Base-by-base conservation (phyloP, 768 basidiomycete species). In the Boletus fagicola region DNA sequence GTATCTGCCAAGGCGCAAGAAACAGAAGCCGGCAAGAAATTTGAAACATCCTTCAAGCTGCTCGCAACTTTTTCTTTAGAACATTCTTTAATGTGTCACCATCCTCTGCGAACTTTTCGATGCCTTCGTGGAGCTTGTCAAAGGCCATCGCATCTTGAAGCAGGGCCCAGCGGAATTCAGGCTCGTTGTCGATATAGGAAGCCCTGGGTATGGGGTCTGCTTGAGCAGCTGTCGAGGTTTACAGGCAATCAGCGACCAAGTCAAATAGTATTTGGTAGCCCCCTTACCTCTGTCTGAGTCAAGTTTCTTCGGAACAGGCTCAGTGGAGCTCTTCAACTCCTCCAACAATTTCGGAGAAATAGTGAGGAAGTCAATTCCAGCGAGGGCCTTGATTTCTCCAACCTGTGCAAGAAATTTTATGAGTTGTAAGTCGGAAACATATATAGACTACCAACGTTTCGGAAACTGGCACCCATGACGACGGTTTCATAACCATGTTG, bases 381-480 rank as follows among this genome's bases (percentile, higher is more conserved):
- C 93, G 42, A 98, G 86, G 5, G 88, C 83, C 74, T 86, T 92
- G 78, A 98, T 96, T 78, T 98, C 96, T 67, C 90, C 90, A 49
- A 77, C 75, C 91, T 92, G 48, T n/a, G 6, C 2, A 39, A 18
- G 9, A 5, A 26, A 51, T 3, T 15, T 46, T n/a, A 44, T 18
- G 20, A 20, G 40, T 15, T 10, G 28, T 56, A 31, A 49, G 45
- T 40, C 3, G 31, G 47, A 11, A 30, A 53, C 9, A 35, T 11
- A 26, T 16, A 30, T 15, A 13, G n/a, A 39, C 3, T 4, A 76
- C 87, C 36, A 52, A 94, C 87, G 79, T 97, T 98, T 68, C 96
- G 88, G 92, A 98, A 97, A 26, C 93, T 96, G 51, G 96, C 96
- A 67, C 94, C 95, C 95, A 98, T 97, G 71, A 98, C 93, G 74